phyloP scores from a whole-genome alignment of 1,139 yeast genomes.

The Kluyveromyces sp. region DNA sequence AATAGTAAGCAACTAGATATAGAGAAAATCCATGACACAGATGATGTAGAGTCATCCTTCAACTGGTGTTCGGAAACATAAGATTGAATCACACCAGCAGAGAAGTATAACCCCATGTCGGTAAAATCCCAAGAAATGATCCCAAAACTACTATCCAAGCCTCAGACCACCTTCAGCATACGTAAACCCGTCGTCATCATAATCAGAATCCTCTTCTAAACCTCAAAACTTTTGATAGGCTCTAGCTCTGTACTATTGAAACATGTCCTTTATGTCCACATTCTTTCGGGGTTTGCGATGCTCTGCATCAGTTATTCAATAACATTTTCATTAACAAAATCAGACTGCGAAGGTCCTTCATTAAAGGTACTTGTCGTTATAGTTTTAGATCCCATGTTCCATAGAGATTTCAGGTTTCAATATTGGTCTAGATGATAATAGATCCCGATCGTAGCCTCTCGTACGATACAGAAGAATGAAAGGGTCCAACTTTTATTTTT shows the following conservation, averaged over 20 bases:
- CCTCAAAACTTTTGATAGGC: neutral
- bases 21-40: constrained; percentile 59
- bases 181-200: constrained; percentile 16
- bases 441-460: no score
- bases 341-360: neutral
- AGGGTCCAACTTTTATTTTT: neutral
- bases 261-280: neutral
- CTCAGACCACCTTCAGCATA: constrained; percentile 55
- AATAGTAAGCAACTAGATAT: constrained; percentile 49
- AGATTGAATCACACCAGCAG: constrained; percentile 55
- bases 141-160: constrained; percentile 59
- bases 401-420: no score
- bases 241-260: neutral
- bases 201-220: neutral
- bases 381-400: neutral
- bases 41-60: constrained; percentile 34
- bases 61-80: constrained; percentile 48
- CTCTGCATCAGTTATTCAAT: neutral
- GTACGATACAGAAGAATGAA: neutral
- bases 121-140: constrained; percentile 47
- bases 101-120: constrained; percentile 53
- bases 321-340: neutral
- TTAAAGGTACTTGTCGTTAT: neutral
- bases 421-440: no score
- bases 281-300: neutral